Evolutionary conservation across 169 alveolate species (phyloP).

Genomic region (Neospora caninum): DNA sequence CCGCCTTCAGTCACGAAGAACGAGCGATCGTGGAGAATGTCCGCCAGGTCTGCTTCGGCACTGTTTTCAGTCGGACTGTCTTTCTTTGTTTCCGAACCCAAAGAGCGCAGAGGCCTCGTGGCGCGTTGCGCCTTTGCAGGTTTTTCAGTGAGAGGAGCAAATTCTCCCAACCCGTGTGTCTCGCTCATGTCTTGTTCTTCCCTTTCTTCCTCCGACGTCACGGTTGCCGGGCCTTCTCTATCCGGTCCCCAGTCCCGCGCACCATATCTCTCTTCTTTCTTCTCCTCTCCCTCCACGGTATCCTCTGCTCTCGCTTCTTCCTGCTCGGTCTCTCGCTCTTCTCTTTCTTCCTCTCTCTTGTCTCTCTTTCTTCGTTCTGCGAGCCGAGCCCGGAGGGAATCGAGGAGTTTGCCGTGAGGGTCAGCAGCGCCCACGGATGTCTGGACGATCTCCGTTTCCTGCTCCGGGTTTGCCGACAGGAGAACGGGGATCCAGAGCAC

Average conservation of each 20-base stretch:
- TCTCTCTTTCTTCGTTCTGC: background rate
- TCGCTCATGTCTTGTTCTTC: background rate
- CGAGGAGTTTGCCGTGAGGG: background rate
- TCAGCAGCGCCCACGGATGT: background rate
- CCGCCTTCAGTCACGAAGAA: constrained; percentile 7
- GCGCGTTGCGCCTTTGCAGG: too few relatives aligned
- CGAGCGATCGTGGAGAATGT: background rate
- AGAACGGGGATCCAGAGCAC: constrained; percentile 1
- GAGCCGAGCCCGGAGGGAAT: background rate
- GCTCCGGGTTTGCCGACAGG: background rate
- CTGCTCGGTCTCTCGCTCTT: background rate
- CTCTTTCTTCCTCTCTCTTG: background rate
- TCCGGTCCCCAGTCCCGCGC: background rate
- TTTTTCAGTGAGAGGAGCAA: too few relatives aligned
- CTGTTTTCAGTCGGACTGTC: background rate
- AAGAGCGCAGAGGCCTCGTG: too few relatives aligned
- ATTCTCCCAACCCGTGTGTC: too few relatives aligned
- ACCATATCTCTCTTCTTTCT: background rate
- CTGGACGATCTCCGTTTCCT: background rate
- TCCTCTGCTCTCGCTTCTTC: background rate
- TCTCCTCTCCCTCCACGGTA: background rate
- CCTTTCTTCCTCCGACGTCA: background rate
- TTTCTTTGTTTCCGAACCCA: background rate
- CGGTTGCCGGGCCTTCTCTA: background rate
- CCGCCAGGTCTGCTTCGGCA: background rate